Evolutionary conservation across 768 basidiomycete genomes (phyloP), one percentile per base, ranked within the genome.

Genomic region (Suillus subalutaceus): DNA sequence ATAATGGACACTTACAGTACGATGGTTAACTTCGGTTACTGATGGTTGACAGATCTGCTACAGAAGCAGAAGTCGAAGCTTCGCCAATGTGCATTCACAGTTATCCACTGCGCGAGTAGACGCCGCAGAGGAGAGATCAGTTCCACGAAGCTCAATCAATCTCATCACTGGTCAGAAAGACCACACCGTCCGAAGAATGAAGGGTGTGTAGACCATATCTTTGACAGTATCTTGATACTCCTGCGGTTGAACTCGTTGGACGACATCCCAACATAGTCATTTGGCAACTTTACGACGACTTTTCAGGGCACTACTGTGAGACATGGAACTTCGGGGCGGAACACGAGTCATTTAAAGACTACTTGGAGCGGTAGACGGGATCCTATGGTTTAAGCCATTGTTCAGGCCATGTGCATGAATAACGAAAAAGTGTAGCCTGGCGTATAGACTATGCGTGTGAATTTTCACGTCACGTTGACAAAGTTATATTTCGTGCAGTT

Each of bases 401-500:
- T 55, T 32, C 18, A 32, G 16, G 15, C 26, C 7, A 30, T 48
- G 6, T 43, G 16, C 3, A 44, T 26, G 53, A 32, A 32, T 32
- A 9, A 55, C 20, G 18, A 30, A 32, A 55, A 55, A 32, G 30
- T 55, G 16, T 18, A 9, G 23, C 13, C 13, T 52, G 15, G 3
- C 15, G 52, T 53, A 30, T 18, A 32, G 30, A 32, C 53, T 20
- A 55, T 40, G 38, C 59, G 59, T 60, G 59, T 8, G 59, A 60
- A 60, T 60, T 60, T 43, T 41, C 59, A 43, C 41, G 59, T 60
- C 41, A 63, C 57, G 55, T 64, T 63, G 48, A 62, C 66, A 67
- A 68, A 68, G 68, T 67, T 61, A 67, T 57, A 64, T 65, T 53
- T 65, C 37, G 38, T 32, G 41, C 40, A 43, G 10, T 50, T 23